Percentiles rank a stretch among this genome's conserved stretches.
phyloP scores from a whole-genome alignment of 148 eudicot species.

The Talinum fruticosum region DNA sequence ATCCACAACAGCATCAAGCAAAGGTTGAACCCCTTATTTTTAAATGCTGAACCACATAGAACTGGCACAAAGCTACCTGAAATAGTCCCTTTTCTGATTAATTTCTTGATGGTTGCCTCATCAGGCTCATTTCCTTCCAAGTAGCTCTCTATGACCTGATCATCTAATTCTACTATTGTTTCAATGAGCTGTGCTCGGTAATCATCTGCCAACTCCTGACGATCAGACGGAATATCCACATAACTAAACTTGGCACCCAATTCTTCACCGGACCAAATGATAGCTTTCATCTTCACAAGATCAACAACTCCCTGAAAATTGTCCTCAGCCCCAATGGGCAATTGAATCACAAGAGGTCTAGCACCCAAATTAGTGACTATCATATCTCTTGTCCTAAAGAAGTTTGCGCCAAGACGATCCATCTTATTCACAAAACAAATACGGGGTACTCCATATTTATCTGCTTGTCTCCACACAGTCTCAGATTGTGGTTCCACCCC shows the following conservation, averaged over 20 bases:
- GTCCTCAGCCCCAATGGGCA: conserved; percentile 94
- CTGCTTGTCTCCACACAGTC: conserved; percentile 99
- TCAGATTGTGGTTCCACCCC: conserved; percentile 99
- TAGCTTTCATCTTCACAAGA: conserved; percentile 86
- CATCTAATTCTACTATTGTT: conserved; percentile 75
- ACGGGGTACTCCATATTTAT: conserved; percentile 94
- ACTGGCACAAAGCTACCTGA: conserved; percentile 74
- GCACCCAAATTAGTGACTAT: conserved; percentile 92
- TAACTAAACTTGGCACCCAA: conserved; percentile 80
- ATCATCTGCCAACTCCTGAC: conserved; percentile 63
- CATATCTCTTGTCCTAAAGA: conserved; percentile 93
- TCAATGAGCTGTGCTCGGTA: conserved; percentile 69
- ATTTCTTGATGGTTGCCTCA: conserved; percentile 71
- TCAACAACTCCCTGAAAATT: conserved; percentile 77
- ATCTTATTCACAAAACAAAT: conserved; percentile 95
- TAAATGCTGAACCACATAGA: conserved; percentile 92
- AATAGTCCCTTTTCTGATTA: conserved; percentile 78
- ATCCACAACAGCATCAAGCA: conserved; percentile 94
- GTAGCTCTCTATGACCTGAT: conserved; percentile 72
- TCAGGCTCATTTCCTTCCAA: conserved; percentile 90
- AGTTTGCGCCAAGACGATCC: conserved; percentile 98
- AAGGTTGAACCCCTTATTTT: conserved; percentile 94
- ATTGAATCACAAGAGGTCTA: conserved; percentile 77
- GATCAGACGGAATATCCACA: conserved; percentile 74
- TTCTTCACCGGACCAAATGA: conserved; percentile 93